phyloP scores from a whole-genome alignment of 345 rosid species.

The sweet orange (Citrus sinensis) region DNA sequence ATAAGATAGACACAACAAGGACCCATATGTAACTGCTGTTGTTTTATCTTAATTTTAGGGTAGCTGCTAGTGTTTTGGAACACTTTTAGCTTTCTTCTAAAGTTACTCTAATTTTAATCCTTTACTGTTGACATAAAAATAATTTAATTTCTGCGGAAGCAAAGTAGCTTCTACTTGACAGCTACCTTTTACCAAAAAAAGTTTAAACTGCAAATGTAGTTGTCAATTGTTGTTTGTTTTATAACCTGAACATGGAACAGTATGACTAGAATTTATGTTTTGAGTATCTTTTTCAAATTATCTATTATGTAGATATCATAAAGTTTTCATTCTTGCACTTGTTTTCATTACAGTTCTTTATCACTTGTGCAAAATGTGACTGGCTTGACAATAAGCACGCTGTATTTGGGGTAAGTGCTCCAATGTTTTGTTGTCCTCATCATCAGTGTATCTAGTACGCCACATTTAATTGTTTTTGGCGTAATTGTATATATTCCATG shows the following conservation, averaged over 20 bases:
- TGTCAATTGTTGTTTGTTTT: background rate
- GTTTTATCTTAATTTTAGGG: background rate
- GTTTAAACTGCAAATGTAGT: background rate
- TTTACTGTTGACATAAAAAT: background rate
- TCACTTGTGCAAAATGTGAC: constrained; percentile 94
- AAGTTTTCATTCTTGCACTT: background rate
- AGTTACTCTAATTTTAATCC: background rate
- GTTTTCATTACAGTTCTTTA: constrained; percentile 69
- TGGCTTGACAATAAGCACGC: constrained; percentile 99
- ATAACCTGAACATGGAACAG: background rate
- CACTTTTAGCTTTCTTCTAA: background rate
- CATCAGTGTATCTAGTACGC: background rate
- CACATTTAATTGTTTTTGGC: background rate
- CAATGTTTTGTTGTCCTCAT: background rate
- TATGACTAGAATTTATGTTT: background rate
- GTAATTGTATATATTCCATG: background rate
- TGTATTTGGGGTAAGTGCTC: constrained; percentile 86
- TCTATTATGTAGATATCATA: background rate
- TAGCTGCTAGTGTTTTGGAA: background rate
- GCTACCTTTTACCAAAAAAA: background rate
- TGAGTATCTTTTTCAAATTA: background rate
- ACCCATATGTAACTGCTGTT: background rate
- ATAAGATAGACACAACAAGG: background rate
- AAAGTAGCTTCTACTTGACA: background rate
- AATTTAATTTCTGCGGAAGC: background rate